Conservation (phyloP, 2,329 filamentous ascomycete genomes). For the Amauroascus verrucosus region DNA sequence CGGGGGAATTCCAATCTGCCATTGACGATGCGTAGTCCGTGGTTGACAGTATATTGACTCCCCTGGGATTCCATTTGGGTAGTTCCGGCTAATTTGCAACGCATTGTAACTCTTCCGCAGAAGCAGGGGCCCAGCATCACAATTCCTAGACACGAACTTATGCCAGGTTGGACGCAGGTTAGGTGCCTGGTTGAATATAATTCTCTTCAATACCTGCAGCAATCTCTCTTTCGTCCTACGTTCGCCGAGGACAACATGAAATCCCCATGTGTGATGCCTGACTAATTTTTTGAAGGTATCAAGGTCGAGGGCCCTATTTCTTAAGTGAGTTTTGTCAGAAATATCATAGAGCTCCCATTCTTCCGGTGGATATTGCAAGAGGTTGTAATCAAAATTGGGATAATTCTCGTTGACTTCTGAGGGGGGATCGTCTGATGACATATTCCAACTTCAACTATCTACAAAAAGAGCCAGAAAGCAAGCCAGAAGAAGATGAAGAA, state of each 20-base stretch:
- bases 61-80: slow-evolving; percentile 10
- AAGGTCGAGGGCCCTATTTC: slow-evolving; percentile 10
- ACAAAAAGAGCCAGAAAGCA: not conserved
- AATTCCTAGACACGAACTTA: slow-evolving; percentile 13
- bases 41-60: slow-evolving; percentile 2
- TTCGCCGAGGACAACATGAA: slow-evolving; percentile 10
- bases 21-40: not conserved
- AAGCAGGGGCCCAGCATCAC: slow-evolving; percentile 16
- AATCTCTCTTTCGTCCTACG: slow-evolving; percentile 13
- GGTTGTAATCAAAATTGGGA: slow-evolving; percentile 12
- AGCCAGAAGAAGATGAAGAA: not conserved
- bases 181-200: slow-evolving; percentile 15
- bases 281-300: slow-evolving; percentile 12
- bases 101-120: slow-evolving; percentile 13
- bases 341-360: slow-evolving; percentile 16
- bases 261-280: slow-evolving; percentile 16
- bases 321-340: slow-evolving; percentile 13
- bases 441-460: not conserved
- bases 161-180: slow-evolving; percentile 13
- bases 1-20: not conserved
- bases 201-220: slow-evolving; percentile 14
- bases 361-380: slow-evolving; percentile 6
- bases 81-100: slow-evolving; percentile 11
- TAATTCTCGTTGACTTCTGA: slow-evolving; percentile 14
- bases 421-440: slow-evolving; percentile 6